Conservation (phyloP, 192 early-diverging fungal species). For the Coemansia sp. region DNA sequence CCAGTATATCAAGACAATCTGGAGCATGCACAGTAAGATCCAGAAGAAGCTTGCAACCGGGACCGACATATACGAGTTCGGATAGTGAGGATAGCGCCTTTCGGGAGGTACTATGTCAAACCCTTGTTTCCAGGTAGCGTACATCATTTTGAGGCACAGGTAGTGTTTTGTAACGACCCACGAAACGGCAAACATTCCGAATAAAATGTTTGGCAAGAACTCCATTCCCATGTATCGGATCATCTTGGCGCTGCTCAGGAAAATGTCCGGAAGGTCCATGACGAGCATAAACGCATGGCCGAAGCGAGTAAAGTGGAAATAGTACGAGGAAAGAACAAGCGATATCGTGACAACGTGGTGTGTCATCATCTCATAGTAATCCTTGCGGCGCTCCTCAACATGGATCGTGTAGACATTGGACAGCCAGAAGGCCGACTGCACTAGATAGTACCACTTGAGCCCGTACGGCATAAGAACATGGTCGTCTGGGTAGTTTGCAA, state of each 20-base stretch:
- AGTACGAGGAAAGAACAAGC: conserved; percentile 51
- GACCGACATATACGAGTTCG: conserved; percentile 54
- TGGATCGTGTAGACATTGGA: conserved; percentile 52
- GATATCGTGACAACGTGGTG: conserved; percentile 58
- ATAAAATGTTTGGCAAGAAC: conserved; percentile 64
- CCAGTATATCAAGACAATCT: conserved; percentile 76
- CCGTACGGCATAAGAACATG: conserved; percentile 43
- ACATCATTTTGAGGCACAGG: conserved; percentile 66
- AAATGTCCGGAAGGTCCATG: conserved; percentile 60
- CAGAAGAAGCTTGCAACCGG: conserved; percentile 56
- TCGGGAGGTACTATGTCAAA: conserved; percentile 54
- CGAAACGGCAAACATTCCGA: conserved; percentile 70
- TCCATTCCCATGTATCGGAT: conserved; percentile 67
- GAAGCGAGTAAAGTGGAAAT: conserved; percentile 54
- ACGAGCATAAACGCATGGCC: conserved; percentile 56
- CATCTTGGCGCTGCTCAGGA: conserved; percentile 66
- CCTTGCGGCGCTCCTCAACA: conserved; percentile 57
- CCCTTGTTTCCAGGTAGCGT: conserved; percentile 56
- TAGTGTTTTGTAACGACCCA: conserved; percentile 77
- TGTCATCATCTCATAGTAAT: conserved; percentile 47
- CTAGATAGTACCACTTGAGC: conserved; percentile 55
- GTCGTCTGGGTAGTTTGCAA: conserved; percentile 51
- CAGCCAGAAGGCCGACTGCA: conserved; percentile 52
- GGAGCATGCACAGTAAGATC: conserved; percentile 60
- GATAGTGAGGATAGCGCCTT: conserved; percentile 57